These are phyloP conservation scores for Carpinus viminea DNA, from an alignment of 306 rosid species.

Conservation along the genomic window DNA sequence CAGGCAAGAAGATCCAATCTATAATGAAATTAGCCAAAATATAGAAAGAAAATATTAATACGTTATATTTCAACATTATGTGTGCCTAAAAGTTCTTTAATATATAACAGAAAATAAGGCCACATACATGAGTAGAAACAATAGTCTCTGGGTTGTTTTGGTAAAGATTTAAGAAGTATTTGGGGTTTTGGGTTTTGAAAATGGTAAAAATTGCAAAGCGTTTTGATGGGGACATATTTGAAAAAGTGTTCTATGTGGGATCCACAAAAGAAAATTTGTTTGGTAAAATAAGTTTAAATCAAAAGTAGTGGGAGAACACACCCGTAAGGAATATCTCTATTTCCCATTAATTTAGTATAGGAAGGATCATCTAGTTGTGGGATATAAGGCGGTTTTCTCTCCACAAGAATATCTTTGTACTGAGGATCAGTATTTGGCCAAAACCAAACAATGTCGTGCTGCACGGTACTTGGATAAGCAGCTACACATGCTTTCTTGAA, in stretches of 20 bases:
- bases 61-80: neutral
- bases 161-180: no score
- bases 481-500: conserved; percentile 78
- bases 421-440: conserved; percentile 90
- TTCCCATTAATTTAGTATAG: conserved; percentile 52
- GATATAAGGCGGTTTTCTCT: conserved; percentile 63
- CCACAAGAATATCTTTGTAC: conserved; percentile 60
- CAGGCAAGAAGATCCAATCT: neutral
- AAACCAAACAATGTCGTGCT: conserved; percentile 77
- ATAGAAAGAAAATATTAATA: neutral
- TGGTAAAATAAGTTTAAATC: neutral
- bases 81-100: neutral
- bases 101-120: neutral
- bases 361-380: conserved; percentile 78
- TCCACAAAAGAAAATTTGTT: neutral
- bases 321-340: conserved; percentile 84
- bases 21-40: neutral
- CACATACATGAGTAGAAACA: neutral
- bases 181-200: no score
- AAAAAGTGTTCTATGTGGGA: neutral
- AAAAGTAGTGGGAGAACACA: conserved; percentile 35
- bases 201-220: no score
- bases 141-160: no score
- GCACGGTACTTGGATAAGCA: conserved; percentile 76
- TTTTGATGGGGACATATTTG: no score